Conservation (phyloP, 1,284 basidiomycete species). For the Psilocybe mexicana region DNA sequence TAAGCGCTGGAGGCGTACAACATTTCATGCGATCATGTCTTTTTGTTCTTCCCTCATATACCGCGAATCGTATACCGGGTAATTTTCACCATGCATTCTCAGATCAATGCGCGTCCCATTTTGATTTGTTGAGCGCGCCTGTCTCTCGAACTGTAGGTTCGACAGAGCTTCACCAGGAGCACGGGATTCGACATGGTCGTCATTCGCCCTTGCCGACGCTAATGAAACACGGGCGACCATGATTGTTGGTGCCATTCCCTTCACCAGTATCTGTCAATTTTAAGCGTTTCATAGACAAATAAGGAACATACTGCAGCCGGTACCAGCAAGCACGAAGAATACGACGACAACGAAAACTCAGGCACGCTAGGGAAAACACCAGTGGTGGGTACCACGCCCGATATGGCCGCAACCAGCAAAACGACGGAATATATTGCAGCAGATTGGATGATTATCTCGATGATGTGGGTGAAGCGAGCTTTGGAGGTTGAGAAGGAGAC, state of each 20-base stretch:
- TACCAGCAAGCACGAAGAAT: not conserved
- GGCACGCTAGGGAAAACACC: not conserved
- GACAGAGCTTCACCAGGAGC: no score
- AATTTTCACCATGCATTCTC: no score
- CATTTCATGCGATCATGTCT: no score
- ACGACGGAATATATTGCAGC: not conserved
- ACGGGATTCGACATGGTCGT: no score
- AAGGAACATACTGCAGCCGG: not conserved
- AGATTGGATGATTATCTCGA: slow-evolving; percentile 1
- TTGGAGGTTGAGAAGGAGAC: not conserved
- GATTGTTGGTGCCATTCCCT: not conserved
- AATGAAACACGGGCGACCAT: not conserved
- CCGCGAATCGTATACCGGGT: no score
- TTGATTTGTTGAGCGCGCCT: no score
- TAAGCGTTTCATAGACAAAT: not conserved
- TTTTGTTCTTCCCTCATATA: no score
- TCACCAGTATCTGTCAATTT: not conserved
- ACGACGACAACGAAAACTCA: not conserved
- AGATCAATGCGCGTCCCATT: no score
- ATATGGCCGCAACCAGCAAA: not conserved
- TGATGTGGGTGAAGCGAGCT: not conserved
- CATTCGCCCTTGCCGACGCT: not conserved
- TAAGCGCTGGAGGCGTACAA: no score
- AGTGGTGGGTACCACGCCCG: not conserved
- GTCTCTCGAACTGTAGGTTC: no score